Percentiles rank a stretch among this genome's conserved stretches.
phyloP scores from a whole-genome alignment of 2,329 filamentous ascomycete genomes.

The Botrytis sinoallii region DNA sequence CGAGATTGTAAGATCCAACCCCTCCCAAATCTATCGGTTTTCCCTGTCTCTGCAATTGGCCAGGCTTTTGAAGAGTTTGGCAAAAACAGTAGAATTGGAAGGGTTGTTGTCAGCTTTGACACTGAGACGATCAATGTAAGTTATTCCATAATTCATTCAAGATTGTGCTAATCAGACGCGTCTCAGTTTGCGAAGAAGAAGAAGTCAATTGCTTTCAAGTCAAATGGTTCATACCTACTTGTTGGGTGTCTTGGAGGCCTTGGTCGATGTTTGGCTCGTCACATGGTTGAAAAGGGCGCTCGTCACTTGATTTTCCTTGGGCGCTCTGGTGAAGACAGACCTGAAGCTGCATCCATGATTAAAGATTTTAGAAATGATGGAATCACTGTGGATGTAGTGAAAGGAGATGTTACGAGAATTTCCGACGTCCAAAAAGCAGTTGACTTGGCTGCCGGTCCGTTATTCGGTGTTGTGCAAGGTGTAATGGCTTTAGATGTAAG shows the following conservation, averaged over 20 bases:
- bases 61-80: slow-evolving; percentile 5
- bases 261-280: slow-evolving; percentile 21
- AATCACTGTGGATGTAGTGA: neutral
- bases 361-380: slow-evolving; percentile 4
- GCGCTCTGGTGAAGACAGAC: slow-evolving; percentile 11
- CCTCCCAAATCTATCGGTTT: neutral
- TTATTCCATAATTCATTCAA: neutral
- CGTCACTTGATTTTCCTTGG: slow-evolving; percentile 16
- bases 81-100: slow-evolving; percentile 6
- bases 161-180: neutral
- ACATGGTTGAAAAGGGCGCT: slow-evolving; percentile 19
- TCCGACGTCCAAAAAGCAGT: slow-evolving; percentile 13
- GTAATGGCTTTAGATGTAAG: slow-evolving; percentile 22
- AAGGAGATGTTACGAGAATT: slow-evolving; percentile 4
- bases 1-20: neutral
- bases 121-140: slow-evolving; percentile 7
- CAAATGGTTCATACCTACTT: slow-evolving; percentile 20
- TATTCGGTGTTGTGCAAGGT: slow-evolving; percentile 23
- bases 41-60: neutral
- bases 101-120: slow-evolving; percentile 6
- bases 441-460: slow-evolving; percentile 35
- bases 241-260: slow-evolving; percentile 27
- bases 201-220: slow-evolving; percentile 11
- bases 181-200: neutral
- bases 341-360: slow-evolving; percentile 14